A percentile compares a stretch with the other conserved stretches of the same genome.
Conservation (phyloP, 2,329 filamentous ascomycete species). For the Aspergillus fumigatiaffinis region DNA sequence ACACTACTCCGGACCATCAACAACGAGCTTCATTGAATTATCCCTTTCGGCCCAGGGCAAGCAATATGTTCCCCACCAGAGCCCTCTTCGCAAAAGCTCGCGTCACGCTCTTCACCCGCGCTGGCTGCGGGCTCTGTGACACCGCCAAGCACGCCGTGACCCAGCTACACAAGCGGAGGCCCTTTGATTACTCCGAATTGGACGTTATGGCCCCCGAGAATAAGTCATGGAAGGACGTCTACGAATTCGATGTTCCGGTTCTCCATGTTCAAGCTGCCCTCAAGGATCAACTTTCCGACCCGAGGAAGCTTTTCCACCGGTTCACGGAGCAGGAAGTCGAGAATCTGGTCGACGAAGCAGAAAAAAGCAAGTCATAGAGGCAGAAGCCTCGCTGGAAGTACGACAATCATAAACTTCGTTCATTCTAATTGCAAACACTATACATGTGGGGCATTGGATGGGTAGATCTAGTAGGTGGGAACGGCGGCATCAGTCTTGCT, state of each 20-base stretch:
- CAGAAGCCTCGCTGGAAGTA: background rate
- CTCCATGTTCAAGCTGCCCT: slow-evolving; percentile 52
- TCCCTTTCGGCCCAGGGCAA: background rate
- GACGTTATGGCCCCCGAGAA: slow-evolving; percentile 55
- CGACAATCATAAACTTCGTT: background rate
- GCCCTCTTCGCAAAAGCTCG: slow-evolving; percentile 33
- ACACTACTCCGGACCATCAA: background rate
- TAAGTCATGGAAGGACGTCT: slow-evolving; percentile 56
- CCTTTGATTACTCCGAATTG: slow-evolving; percentile 56
- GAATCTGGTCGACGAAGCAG: slow-evolving; percentile 50
- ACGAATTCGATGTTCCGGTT: slow-evolving; percentile 63
- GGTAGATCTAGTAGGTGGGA: slow-evolving; percentile 5
- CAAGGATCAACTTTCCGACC: slow-evolving; percentile 52
- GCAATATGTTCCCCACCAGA: slow-evolving; percentile 28
- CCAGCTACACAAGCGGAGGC: slow-evolving; percentile 50
- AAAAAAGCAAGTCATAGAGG: slow-evolving; percentile 14
- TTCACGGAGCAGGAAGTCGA: slow-evolving; percentile 57
- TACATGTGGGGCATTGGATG: background rate
- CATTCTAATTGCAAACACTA: background rate
- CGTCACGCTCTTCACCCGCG: slow-evolving; percentile 59
- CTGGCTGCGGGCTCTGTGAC: slow-evolving; percentile 58
- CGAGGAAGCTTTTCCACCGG: slow-evolving; percentile 59
- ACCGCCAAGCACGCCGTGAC: slow-evolving; percentile 56
- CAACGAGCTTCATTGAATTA: background rate
- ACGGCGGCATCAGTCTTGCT: slow-evolving; percentile 10